Conservation (phyloP, 2,329 filamentous ascomycete genomes). For the Calonectria pseudoturangicola region DNA sequence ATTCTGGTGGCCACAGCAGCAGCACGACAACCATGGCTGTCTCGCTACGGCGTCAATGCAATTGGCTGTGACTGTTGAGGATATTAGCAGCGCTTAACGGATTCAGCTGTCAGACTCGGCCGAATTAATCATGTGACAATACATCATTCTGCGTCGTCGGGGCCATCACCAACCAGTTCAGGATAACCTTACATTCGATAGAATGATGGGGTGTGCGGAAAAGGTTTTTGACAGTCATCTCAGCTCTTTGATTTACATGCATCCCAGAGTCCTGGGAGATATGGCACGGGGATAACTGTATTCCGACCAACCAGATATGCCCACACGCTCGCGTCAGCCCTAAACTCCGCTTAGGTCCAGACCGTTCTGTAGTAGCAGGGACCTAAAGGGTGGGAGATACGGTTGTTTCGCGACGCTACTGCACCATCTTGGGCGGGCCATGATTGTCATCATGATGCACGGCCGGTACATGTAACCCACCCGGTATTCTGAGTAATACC, state of each 20-base stretch:
- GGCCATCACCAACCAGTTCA: neutral
- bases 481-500: constrained; percentile 24
- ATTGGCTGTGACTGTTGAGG: neutral
- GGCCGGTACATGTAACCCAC: constrained; percentile 30
- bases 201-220: neutral
- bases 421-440: constrained; percentile 4
- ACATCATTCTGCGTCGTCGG: neutral
- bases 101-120: no score
- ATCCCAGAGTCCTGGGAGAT: constrained; percentile 33
- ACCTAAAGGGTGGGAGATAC: neutral
- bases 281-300: constrained; percentile 52
- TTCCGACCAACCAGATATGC: constrained; percentile 38
- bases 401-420: neutral
- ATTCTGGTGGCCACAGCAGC: neutral
- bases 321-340: constrained; percentile 46
- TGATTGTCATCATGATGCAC: constrained; percentile 2
- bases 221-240: neutral
- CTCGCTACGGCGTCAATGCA: neutral
- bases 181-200: neutral
- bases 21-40: neutral
- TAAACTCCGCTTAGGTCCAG: constrained; percentile 50
- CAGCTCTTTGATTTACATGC: neutral
- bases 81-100: neutral
- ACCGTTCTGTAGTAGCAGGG: constrained; percentile 17
- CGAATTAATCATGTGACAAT: neutral